A percentile compares a stretch with the other conserved stretches of the same genome.
phyloP scores from a whole-genome alignment of 768 basidiomycete species.

The Lenzites betulinus region DNA sequence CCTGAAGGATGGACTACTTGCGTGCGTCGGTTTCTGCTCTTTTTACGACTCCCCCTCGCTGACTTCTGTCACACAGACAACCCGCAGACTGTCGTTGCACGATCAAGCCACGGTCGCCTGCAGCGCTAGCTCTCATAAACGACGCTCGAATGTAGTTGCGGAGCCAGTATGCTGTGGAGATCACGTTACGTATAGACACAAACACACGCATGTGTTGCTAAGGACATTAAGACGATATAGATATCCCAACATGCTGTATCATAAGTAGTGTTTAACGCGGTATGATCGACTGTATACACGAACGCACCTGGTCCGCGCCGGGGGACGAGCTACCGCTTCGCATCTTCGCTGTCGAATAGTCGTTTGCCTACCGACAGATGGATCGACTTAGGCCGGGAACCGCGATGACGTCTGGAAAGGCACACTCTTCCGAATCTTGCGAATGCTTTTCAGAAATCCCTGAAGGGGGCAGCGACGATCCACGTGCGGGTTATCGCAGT shows the following conservation, averaged over 20 bases:
- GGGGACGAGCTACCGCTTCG: not conserved
- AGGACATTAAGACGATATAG: no score
- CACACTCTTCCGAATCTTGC: no score
- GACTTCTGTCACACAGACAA: not conserved
- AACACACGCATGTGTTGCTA: no score
- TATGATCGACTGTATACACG: no score
- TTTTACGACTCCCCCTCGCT: not conserved
- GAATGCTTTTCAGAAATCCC: no score
- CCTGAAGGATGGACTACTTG: constrained; percentile 1
- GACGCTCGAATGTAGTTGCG: not conserved
- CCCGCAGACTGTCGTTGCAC: not conserved
- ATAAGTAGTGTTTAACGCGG: no score
- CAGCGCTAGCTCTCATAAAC: not conserved
- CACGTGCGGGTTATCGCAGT: not conserved
- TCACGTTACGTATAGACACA: no score
- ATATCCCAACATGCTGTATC: no score
- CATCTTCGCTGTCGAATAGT: not conserved
- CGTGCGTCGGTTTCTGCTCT: constrained; percentile 6
- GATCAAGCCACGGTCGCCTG: not conserved
- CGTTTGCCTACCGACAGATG: constrained; percentile 1
- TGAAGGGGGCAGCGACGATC: not conserved
- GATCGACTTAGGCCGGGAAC: no score
- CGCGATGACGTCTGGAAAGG: no score
- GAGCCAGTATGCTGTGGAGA: no score
- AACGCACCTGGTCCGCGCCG: no score